A percentile compares a stretch with the other conserved stretches of the same genome.
Evolutionary conservation across 202 grass and related monocot genomes (phyloP).

Genomic region (Hordeum pubiflorum): DNA sequence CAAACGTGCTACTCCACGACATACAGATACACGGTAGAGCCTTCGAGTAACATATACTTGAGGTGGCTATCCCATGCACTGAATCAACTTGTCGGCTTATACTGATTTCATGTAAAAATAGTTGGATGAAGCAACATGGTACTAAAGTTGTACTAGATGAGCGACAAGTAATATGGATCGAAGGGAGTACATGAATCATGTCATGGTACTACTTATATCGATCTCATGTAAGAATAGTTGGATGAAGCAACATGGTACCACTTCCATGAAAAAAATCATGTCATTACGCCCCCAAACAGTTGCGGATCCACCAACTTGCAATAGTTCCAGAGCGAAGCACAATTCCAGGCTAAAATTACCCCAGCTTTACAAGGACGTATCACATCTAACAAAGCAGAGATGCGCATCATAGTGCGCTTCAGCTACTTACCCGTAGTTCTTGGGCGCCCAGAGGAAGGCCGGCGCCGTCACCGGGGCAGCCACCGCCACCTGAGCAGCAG

Average conservation of each 20-base stretch:
- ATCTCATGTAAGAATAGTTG: not conserved
- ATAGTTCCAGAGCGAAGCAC: not conserved
- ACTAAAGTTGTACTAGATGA: too few species aligned
- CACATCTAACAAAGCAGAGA: not conserved
- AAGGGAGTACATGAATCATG: too few species aligned
- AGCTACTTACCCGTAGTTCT: slow-evolving; percentile 56
- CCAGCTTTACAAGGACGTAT: not conserved
- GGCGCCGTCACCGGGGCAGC: slow-evolving; percentile 37
- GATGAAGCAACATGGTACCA: not conserved
- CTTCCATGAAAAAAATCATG: not conserved
- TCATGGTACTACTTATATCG: not conserved
- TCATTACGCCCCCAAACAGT: not conserved
- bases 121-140: not conserved
- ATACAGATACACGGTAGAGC: not conserved
- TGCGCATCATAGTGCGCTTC: not conserved
- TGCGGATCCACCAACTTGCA: not conserved
- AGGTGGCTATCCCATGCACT: not conserved
- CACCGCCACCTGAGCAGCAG: slow-evolving; percentile 21
- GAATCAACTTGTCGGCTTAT: not conserved
- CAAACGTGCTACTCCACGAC: not conserved
- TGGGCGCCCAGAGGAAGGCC: slow-evolving; percentile 84
- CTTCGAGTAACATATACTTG: not conserved
- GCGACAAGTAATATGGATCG: too few species aligned
- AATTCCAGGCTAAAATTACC: not conserved
- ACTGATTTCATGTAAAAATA: not conserved